phyloP scores from a whole-genome alignment of 106 monocot genomes.

The Narthecium ossifragum region DNA sequence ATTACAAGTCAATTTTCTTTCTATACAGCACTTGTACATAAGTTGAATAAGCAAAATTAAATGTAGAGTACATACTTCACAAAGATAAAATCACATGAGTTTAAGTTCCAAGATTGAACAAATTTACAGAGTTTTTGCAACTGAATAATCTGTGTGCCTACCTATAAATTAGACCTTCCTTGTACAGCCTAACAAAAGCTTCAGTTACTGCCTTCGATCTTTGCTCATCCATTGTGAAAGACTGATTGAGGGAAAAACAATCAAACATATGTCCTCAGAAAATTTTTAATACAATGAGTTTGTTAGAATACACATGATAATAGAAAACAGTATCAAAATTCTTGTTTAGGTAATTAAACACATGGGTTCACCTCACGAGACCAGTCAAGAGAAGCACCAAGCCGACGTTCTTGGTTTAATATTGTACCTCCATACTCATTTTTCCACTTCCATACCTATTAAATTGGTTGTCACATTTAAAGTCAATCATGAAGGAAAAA shows the following conservation, averaged over 20 bases:
- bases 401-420: slow-evolving; percentile 74
- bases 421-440: slow-evolving; percentile 91
- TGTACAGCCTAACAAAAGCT: slow-evolving; percentile 71
- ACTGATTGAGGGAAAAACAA: slow-evolving; percentile 23
- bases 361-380: slow-evolving; percentile 71
- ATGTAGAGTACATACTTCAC: too few relatives aligned
- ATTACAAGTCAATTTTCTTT: too few relatives aligned
- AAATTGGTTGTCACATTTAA: background rate
- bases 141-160: slow-evolving; percentile 5
- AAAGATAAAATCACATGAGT: too few relatives aligned
- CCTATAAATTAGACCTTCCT: slow-evolving; percentile 74
- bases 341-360: background rate
- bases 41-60: too few relatives aligned
- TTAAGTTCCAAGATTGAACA: too few relatives aligned
- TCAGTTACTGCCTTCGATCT: slow-evolving; percentile 72
- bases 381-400: slow-evolving; percentile 98
- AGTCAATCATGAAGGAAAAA: background rate
- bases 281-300: too few relatives aligned
- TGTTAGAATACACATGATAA: too few relatives aligned
- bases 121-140: too few relatives aligned
- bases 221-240: slow-evolving; percentile 83
- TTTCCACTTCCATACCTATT: slow-evolving; percentile 98
- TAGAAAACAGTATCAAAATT: too few relatives aligned
- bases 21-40: too few relatives aligned
- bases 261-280: too few relatives aligned